These are phyloP conservation scores for Pythium brachiatum DNA, from an alignment of 352 stramenopile genomes.

Conservation along the genomic window DNA sequence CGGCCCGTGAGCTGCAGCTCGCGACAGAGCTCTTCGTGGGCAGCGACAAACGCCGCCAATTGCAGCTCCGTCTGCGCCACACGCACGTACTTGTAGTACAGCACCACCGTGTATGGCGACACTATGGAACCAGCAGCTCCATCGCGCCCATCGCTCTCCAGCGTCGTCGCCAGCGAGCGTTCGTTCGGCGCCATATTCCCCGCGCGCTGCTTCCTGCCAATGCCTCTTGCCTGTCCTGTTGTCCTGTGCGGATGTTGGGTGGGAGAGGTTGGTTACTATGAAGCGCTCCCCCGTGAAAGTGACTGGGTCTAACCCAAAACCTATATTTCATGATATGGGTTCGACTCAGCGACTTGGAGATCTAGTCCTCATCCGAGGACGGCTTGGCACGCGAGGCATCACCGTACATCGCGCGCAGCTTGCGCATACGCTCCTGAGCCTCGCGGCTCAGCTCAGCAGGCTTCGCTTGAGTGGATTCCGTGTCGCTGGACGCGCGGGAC, in stretches of 20 bases:
- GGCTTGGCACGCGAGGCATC: slow-evolving; percentile 48
- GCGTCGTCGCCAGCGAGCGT: slow-evolving; percentile 29
- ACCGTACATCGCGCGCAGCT: slow-evolving; percentile 77
- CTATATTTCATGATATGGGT: slow-evolving; percentile 21
- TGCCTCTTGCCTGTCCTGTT: neutral
- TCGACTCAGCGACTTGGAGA: neutral
- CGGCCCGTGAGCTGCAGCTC: slow-evolving; percentile 60
- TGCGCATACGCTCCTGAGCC: slow-evolving; percentile 62
- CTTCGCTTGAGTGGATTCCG: slow-evolving; percentile 4
- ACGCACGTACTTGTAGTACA: slow-evolving; percentile 84
- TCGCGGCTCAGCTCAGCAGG: slow-evolving; percentile 31
- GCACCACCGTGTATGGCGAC: slow-evolving; percentile 54
- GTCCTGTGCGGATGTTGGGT: neutral
- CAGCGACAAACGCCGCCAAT: slow-evolving; percentile 33
- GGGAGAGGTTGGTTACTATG: neutral
- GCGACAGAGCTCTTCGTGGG: slow-evolving; percentile 50
- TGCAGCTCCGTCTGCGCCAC: slow-evolving; percentile 44
- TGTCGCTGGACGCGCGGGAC: neutral
- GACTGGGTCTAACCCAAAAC: neutral
- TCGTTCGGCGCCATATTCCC: slow-evolving; percentile 28
- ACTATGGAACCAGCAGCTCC: slow-evolving; percentile 13
- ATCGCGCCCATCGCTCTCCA: slow-evolving; percentile 23
- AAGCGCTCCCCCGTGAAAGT: slow-evolving; percentile 3
- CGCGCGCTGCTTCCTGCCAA: neutral
- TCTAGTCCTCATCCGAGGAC: slow-evolving; percentile 11